Evolutionary conservation across 2,329 filamentous ascomycete species (phyloP).

Genomic region (Sporothrix protearum): DNA sequence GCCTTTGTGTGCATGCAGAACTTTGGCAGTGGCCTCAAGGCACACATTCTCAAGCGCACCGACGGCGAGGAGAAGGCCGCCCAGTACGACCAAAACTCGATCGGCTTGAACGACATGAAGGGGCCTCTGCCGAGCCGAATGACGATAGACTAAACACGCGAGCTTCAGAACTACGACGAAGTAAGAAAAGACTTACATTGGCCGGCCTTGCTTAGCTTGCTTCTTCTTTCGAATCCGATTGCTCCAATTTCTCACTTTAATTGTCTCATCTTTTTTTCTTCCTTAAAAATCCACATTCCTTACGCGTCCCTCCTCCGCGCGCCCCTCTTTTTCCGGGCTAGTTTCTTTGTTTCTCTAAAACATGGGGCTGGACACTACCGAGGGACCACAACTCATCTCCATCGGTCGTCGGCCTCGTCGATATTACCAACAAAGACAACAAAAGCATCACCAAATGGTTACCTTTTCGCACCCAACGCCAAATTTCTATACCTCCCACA

Average conservation of each 20-base stretch:
- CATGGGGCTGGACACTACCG: constrained; percentile 8
- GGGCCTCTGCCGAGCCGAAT: constrained; percentile 53
- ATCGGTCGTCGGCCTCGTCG: background rate
- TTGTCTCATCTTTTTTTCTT: background rate
- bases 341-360: background rate
- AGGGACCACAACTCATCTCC: background rate
- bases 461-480: background rate
- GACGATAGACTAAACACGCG: constrained; percentile 55
- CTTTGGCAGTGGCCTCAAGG: constrained; percentile 85
- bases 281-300: constrained; percentile 9
- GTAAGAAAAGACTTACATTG: background rate
- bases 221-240: background rate
- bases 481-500: background rate
- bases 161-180: background rate
- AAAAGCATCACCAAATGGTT: background rate
- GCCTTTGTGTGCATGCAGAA: constrained; percentile 85
- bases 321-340: background rate
- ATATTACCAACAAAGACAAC: background rate
- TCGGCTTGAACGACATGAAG: constrained; percentile 56
- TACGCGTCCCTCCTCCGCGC: background rate
- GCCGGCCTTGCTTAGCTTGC: background rate
- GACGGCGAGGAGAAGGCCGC: constrained; percentile 49
- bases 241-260: background rate
- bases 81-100: constrained; percentile 50
- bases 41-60: constrained; percentile 63